phyloP scores from a whole-genome alignment of 805 yeast species.

The Cyberlindnera mycetangii region DNA sequence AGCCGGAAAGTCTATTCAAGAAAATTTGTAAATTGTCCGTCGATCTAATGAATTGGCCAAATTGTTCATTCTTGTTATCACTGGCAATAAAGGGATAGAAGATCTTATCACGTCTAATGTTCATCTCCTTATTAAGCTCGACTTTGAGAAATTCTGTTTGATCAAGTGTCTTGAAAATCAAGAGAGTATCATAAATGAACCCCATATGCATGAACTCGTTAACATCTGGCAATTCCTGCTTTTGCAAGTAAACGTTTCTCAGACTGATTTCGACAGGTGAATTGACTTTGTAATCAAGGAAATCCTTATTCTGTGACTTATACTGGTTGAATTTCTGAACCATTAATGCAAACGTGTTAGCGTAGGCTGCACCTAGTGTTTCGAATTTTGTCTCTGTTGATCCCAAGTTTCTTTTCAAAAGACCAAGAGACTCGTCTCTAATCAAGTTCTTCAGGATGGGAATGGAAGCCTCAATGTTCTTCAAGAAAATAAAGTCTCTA shows the following conservation, averaged over 20 bases:
- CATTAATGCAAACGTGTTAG: conserved; percentile 51
- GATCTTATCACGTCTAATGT: conserved; percentile 64
- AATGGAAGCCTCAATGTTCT: conserved; percentile 67
- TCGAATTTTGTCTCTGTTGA: conserved; percentile 42
- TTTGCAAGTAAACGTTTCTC: conserved; percentile 52
- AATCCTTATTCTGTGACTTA: conserved; percentile 41
- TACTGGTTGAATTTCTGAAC: conserved; percentile 56
- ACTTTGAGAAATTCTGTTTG: conserved; percentile 57
- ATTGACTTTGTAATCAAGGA: conserved; percentile 64
- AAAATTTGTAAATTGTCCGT: conserved; percentile 50
- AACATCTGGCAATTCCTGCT: conserved; percentile 36
- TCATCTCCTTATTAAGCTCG: conserved; percentile 68
- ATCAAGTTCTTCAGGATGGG: conserved; percentile 74
- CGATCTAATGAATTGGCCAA: conserved; percentile 27
- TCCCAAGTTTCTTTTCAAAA: conserved; percentile 61
- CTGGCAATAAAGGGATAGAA: conserved; percentile 61
- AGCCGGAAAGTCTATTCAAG: conserved; percentile 65
- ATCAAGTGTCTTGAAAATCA: conserved; percentile 75
- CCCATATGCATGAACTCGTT: conserved; percentile 50
- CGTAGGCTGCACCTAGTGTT: conserved; percentile 55
- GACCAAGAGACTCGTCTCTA: conserved; percentile 67
- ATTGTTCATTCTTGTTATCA: conserved; percentile 31
- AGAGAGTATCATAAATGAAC: conserved; percentile 77
- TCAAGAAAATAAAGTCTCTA: conserved; percentile 69
- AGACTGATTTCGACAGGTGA: conserved; percentile 82